phyloP scores from a whole-genome alignment of 306 rosid species.

The Gillenia trifoliata region DNA sequence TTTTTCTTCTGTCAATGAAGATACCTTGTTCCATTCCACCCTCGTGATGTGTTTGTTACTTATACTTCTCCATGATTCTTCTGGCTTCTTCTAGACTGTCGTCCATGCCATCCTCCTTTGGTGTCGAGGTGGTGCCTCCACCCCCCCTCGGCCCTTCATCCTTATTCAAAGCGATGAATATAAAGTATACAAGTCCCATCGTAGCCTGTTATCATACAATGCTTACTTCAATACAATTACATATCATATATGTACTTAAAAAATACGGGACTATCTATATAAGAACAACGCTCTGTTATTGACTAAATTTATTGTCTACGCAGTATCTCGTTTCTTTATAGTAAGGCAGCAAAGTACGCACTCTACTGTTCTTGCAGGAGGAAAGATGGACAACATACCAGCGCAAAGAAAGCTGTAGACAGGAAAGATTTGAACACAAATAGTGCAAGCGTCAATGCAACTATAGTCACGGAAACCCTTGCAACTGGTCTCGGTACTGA shows the following conservation, averaged over 20 bases:
- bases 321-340: not conserved
- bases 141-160: slow-evolving; percentile 55
- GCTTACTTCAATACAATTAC: not conserved
- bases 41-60: slow-evolving; percentile 30
- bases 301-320: not conserved
- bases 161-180: slow-evolving; percentile 77
- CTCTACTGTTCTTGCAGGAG: not conserved
- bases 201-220: slow-evolving; percentile 57
- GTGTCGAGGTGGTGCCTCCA: slow-evolving; percentile 36
- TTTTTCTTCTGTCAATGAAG: not conserved
- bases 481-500: slow-evolving; percentile 53
- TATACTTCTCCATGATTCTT: slow-evolving; percentile 95
- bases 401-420: slow-evolving; percentile 56
- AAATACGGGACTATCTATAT: not conserved
- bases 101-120: slow-evolving; percentile 27
- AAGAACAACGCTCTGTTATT: not conserved
- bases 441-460: slow-evolving; percentile 46
- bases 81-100: slow-evolving; percentile 87
- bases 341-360: not conserved
- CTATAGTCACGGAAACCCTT: slow-evolving; percentile 51
- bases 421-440: slow-evolving; percentile 57
- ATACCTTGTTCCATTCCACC: not conserved
- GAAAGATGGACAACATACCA: slow-evolving; percentile 36
- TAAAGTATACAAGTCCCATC: slow-evolving; percentile 76
- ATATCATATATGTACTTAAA: not conserved